These are phyloP conservation scores for Aotearoamyces nothofagi DNA, from an alignment of 2,329 filamentous ascomycete species.

Conservation along the genomic window DNA sequence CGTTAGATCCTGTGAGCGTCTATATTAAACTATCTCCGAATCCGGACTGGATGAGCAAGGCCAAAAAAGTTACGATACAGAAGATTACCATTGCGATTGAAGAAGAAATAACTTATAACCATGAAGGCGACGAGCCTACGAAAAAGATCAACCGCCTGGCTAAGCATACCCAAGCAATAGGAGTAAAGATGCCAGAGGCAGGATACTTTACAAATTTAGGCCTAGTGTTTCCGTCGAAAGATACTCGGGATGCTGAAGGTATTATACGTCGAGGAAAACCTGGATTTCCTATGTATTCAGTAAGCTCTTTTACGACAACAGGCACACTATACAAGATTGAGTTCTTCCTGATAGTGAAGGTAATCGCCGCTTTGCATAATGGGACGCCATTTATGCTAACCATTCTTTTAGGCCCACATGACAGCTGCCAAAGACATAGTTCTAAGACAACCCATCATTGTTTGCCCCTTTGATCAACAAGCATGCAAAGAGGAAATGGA, in stretches of 20 bases:
- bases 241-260: conserved; percentile 74
- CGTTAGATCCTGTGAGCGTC: conserved; percentile 85
- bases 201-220: conserved; percentile 90
- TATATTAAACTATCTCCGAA: conserved; percentile 93
- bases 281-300: conserved; percentile 77
- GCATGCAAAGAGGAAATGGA: conserved; percentile 98
- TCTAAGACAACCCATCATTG: conserved; percentile 4
- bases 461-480: conserved; percentile 68
- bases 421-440: conserved; percentile 32
- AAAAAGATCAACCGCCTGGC: conserved; percentile 79
- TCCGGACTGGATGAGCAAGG: conserved; percentile 79
- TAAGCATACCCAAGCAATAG: conserved; percentile 68
- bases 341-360: conserved; percentile 90
- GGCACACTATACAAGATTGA: conserved; percentile 96
- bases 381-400: too few relatives aligned
- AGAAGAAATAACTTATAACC: conserved; percentile 97
- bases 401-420: conserved; percentile 55
- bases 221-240: conserved; percentile 79
- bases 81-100: conserved; percentile 90
- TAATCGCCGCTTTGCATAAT: too few relatives aligned
- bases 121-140: conserved; percentile 87
- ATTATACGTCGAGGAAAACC: conserved; percentile 73
- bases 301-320: conserved; percentile 84
- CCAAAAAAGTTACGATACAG: conserved; percentile 80
- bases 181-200: conserved; percentile 73